Evolutionary conservation across 1,139 yeast species (phyloP).

Genomic region (Protomyces macrosporus): DNA sequence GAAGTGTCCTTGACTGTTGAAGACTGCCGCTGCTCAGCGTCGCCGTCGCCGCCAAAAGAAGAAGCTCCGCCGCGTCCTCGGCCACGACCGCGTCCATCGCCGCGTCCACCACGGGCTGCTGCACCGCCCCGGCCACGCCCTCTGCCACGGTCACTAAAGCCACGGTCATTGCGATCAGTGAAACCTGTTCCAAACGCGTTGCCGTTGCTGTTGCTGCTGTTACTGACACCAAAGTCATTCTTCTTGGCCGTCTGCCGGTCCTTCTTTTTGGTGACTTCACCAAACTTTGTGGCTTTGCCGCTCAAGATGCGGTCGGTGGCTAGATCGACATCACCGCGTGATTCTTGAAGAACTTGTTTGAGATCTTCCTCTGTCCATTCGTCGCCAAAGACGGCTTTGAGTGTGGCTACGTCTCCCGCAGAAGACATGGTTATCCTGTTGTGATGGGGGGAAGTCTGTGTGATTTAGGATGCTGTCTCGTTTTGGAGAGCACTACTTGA

Average conservation of each 20-base stretch:
- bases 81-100: slow-evolving; percentile 18
- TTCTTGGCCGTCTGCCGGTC: slow-evolving; percentile 11
- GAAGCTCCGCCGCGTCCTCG: slow-evolving; percentile 21
- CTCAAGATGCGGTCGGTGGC: slow-evolving; percentile 15
- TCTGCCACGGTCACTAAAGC: background rate
- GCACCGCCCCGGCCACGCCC: slow-evolving; percentile 25
- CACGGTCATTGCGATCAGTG: no score
- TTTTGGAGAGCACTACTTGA: no score
- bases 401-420: background rate
- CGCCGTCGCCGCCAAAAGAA: background rate
- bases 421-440: background rate
- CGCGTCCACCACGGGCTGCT: slow-evolving; percentile 17
- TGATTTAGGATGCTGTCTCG: no score
- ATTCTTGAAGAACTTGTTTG: slow-evolving; percentile 9
- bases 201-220: no score
- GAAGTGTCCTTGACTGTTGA: no score
- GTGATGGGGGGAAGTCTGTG: no score
- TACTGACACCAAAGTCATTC: background rate
- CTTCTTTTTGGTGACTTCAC: slow-evolving; percentile 24
- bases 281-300: slow-evolving; percentile 22
- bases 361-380: slow-evolving; percentile 22
- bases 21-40: no score
- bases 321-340: slow-evolving; percentile 21
- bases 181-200: no score
- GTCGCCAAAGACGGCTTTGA: background rate